Base-by-base conservation (phyloP, 139 green algal genomes). In the Chlamydomonas sp. region DNA sequence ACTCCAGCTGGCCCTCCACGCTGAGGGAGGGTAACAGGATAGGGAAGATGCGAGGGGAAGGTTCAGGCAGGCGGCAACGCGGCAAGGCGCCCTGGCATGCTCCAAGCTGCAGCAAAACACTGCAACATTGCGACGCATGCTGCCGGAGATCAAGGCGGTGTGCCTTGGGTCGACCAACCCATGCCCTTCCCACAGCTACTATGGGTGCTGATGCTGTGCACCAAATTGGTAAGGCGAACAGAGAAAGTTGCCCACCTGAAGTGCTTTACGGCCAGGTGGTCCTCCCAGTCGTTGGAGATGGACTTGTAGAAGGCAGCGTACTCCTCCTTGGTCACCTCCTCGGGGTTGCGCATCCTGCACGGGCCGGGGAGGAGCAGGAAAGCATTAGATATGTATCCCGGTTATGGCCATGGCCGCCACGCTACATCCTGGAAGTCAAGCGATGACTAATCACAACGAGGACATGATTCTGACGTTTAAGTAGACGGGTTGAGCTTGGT, bases 251-350 rank as follows among this genome's bases (percentile, higher is more conserved):
- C 82, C 12, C 71, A 87, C 83, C 83, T 87, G 83, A 87, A 87
- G 73, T 87, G 83, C 83, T 87, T 87, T 31, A 87, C 94, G 16
- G 95, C 85, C 77, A 99, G 93, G 82, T 98, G 95, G 80, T 99
- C 98, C 94, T 99, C 98, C 98, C 98, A 99, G 94, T 99, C 98
- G 91, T 99, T 99, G 93, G 95, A 97, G 72, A 99, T 93, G 8
- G 93, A 95, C 95, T 99, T 99, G 97, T 99, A 99, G 93, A 99
- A 99, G 81, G 97, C 96, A 4, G 93, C 94, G 85, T 99, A 99
- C 95, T 99, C 97, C 78, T 99, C 96, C 89, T 97, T 97, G 80
- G 95, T 98, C 80, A 99, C 95, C 90, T 99, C 98, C 58, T 99
- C 98, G 16, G 98, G 96, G 89, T 96, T 97, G 85, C 98, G 96